Percentiles rank a stretch among this genome's conserved stretches.
These are phyloP conservation scores for Powellomyces hirtus DNA, from an alignment of 192 early-diverging fungal genomes.

Conservation along the genomic window DNA sequence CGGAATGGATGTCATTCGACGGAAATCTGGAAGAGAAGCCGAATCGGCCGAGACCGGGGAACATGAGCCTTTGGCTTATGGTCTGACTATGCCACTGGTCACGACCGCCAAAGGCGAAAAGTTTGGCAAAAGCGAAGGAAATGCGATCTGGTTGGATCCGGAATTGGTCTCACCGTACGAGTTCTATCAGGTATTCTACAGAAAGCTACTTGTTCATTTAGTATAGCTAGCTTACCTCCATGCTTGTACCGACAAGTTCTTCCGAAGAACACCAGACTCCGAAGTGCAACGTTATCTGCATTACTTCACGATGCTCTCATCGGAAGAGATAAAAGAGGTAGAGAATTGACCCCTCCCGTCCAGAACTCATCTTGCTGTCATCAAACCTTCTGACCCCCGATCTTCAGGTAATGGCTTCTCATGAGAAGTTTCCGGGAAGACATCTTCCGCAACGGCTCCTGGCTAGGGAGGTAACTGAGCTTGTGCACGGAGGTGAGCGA, in stretches of 20 bases:
- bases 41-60: slow-evolving; percentile 6
- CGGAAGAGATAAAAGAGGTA: slow-evolving; percentile 51
- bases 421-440: slow-evolving; percentile 60
- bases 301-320: slow-evolving; percentile 78
- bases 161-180: slow-evolving; percentile 77
- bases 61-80: slow-evolving; percentile 56
- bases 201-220: neutral
- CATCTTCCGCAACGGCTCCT: slow-evolving; percentile 74
- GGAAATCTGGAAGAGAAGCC: slow-evolving; percentile 34
- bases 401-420: slow-evolving; percentile 60
- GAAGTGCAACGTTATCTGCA: slow-evolving; percentile 74
- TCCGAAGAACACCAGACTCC: slow-evolving; percentile 77
- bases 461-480: slow-evolving; percentile 81
- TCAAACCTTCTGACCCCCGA: no score
- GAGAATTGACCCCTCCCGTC: no score
- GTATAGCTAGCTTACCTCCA: neutral
- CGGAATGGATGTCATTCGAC: slow-evolving; percentile 87
- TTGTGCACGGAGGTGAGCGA: slow-evolving; percentile 77
- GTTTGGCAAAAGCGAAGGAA: slow-evolving; percentile 96
- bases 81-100: slow-evolving; percentile 83
- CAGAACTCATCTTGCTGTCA: no score
- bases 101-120: slow-evolving; percentile 88
- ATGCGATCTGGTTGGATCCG: slow-evolving; percentile 91
- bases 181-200: slow-evolving; percentile 79
- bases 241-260: slow-evolving; percentile 55